Base-by-base conservation (phyloP, 2,329 filamentous ascomycete genomes). In the Tothia fuscella region DNA sequence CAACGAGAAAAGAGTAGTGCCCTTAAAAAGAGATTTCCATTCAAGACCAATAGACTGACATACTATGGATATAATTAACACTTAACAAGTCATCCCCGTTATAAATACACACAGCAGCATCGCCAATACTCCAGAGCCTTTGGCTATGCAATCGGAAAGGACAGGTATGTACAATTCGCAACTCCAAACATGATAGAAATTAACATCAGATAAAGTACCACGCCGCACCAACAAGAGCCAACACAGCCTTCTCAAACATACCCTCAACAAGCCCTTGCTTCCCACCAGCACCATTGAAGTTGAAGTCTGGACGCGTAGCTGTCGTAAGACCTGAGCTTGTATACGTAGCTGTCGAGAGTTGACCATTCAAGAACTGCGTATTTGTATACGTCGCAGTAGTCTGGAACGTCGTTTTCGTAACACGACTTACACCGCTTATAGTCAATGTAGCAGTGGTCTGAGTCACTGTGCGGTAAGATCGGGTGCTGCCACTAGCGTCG, bases 371-470 rank as follows among this genome's bases (percentile, higher is more conserved):
- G 13, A 26, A 37, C 2, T 21, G 25, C 5, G 35, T 37, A 4
- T 25, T 25, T 2, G 35, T 37, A 12, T 25, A 25, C 21, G 35
- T 37, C n/a, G n/a, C n/a, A n/a, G n/a, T n/a, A 4, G 35, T 37
- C 12, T 21, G 28, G 21, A 12, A 37, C 2, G 35, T 37, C n/a
- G 35, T 37, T 16, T 25, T 19, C 12, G 14, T 37, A n/a, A 37
- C 22, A n/a, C 22, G 6, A 3, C 13, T 14, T 4, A 37, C 35
- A 28, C 35, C 35, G 13, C 22, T 26, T 5, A 37, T 25, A 5
- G 35, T 37, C 13, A 37, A 16, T 7, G 35, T 37, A 7, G 35
- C 35, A 10, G 35, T 37, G 22, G 35, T 37, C 12, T 25, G 25
- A 6, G 21, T 10, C 13, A 14, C n/a, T 9, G 35, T 37, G 7